Conservation (phyloP, 768 basidiomycete species). For the Boletus edulis region DNA sequence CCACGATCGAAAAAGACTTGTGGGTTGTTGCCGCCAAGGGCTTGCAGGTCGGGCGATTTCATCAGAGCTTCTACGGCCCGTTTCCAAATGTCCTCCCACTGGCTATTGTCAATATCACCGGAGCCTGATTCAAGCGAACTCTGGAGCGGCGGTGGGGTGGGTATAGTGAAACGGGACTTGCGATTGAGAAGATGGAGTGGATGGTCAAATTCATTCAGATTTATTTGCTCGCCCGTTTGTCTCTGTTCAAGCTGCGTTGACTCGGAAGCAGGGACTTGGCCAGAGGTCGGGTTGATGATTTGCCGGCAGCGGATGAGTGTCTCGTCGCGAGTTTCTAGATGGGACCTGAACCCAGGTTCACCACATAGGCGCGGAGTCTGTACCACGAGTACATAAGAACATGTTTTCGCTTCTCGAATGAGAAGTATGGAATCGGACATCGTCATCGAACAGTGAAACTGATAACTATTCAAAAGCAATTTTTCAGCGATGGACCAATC, state of each 20-base stretch:
- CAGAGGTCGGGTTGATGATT: constrained; percentile 42
- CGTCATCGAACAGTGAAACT: constrained; percentile 97
- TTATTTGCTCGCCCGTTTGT: constrained; percentile 25
- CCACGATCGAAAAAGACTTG: constrained; percentile 43
- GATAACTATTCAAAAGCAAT: constrained; percentile 8
- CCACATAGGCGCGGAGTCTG: constrained; percentile 93
- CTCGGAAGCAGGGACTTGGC: constrained; percentile 23
- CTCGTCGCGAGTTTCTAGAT: constrained; percentile 61
- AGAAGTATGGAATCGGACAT: constrained; percentile 88
- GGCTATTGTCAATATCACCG: constrained; percentile 14
- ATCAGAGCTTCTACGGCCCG: constrained; percentile 29
- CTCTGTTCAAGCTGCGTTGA: constrained; percentile 31
- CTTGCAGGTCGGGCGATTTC: constrained; percentile 31
- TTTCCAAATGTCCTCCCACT: constrained; percentile 26
- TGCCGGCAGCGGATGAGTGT: constrained; percentile 77
- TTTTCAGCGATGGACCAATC: not conserved
- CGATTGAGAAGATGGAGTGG: constrained; percentile 52
- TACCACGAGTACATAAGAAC: constrained; percentile 90
- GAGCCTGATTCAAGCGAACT: constrained; percentile 16
- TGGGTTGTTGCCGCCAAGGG: constrained; percentile 26
- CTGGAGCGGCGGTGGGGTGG: constrained; percentile 25
- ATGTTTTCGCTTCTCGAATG: constrained; percentile 91
- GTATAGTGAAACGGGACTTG: constrained; percentile 46
- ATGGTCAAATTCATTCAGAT: constrained; percentile 50
- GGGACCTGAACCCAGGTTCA: constrained; percentile 88